Base-by-base conservation (phyloP, 169 alveolate species). In the Babesia caballi region DNA sequence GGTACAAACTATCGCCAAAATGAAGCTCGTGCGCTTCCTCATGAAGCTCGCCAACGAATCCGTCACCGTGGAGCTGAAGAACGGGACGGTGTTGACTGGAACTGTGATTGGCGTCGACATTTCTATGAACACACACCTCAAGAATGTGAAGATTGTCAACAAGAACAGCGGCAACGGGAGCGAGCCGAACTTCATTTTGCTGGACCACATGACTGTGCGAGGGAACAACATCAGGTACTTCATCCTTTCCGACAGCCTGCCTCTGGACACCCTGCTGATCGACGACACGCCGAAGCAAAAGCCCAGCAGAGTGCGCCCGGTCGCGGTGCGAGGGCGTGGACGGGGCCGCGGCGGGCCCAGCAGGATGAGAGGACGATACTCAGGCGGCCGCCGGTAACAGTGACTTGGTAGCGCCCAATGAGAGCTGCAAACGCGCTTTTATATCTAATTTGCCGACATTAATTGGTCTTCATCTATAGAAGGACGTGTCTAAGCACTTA, bases 111-210 rank as follows among this genome's bases (percentile, higher is more conserved):
- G 98, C 41, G 98, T 97, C 12, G 99, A 97, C 75, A 93, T 97
- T 15, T 93, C 97, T 59, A 97, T 97, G 99, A 97, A 97, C 88
- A 97, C 99, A 27, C 99, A 97, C 83, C 84, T 97, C 85, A 96
- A 96, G 85, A 96, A 95, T 71, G 99, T 96, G 30, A 96, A 95
- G 87, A 84, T 97, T 84, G 97, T 97, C n/a, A 85, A 94, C 66
- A 97, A 96, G 83, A 84, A 92, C n/a, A 82, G 95, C 58, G 98
- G 96, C 35, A 69, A 51, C 14, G 81, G 59, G 36, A 69, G 56
- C 25, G 88, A 72, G 28, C 81, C 88, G 49, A 83, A 84, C 46
- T 83, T 81, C 50, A 75, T 82, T 53, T 68, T 88, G 25, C 56
- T 88, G 49, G 92, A 88, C 21, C 94, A 89, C 53, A 77, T 85